Evolutionary conservation across 176 grass and related monocot genomes (phyloP), one percentile per base, ranked within the genome.

Genomic region (Triticum dicoccoides): DNA sequence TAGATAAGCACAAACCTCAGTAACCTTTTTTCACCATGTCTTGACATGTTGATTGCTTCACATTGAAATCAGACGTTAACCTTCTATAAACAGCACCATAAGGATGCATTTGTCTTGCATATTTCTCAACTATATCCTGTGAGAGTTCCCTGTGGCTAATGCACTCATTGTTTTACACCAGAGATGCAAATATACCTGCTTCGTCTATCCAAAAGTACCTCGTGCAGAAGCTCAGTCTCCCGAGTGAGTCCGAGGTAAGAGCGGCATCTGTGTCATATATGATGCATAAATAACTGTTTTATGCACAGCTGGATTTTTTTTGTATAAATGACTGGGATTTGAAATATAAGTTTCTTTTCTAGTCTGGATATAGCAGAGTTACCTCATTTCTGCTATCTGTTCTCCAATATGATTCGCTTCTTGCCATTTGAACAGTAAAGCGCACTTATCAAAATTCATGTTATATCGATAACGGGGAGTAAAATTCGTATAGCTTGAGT

Each of bases 141-240:
- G 52, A 37, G 18, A 63, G 27, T 80, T 80, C 32, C 30, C 4
- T 80, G 56, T 82, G 30, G 49, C 45, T 91, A 56, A 34, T 29
- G 30, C 15, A 62, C 45, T 47, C 56, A 73, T 23, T 84, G 67
- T 82, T 58, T 65, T 77, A 27, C 41, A 47, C 56, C 78, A 97
- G 95, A 83, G 90, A 94, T 71, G 95, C 86, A 76, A 94, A 90
- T 35, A 41, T 97, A 35, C 90, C 92, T 62, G 95, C 91, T 87
- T 94, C 92, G 17, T 94, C 87, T 61, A 94, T 97, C 89, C 86
- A 91, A 82, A 97, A 94, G 72, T 97, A 97, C 72, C 87, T 97
- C 45, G 87, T 89, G 72, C 81, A 85, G 88, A 97, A 97, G 73
- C 95, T 97, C n/a, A 79, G 89, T 83, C 92, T 97, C 90, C 86